phyloP scores from a whole-genome alignment of 257 asterid genomes.

The Gardenia jasminoides region DNA sequence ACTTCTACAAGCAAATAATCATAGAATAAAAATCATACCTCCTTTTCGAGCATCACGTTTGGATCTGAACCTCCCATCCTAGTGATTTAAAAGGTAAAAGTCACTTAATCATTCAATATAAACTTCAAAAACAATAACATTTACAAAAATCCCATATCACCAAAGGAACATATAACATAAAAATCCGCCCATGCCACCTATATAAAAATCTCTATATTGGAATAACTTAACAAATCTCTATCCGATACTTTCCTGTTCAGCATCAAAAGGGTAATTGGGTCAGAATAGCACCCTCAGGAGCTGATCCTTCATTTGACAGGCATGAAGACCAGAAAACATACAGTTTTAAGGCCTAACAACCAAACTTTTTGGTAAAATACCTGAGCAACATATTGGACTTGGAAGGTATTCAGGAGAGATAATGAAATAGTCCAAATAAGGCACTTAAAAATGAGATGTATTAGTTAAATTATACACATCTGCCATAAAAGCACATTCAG shows the following conservation, averaged over 20 bases:
- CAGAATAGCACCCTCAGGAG: background rate
- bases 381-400: background rate
- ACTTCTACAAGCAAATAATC: background rate
- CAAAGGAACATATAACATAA: slow-evolving; percentile 8
- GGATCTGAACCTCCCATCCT: slow-evolving; percentile 98
- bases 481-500: too few species aligned
- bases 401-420: background rate
- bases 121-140: slow-evolving; percentile 9
- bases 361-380: too few species aligned
- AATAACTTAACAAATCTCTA: background rate
- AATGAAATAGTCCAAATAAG: background rate
- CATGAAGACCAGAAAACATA: background rate
- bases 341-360: background rate
- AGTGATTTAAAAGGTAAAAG: slow-evolving; percentile 41
- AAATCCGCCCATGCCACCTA: background rate
- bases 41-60: slow-evolving; percentile 98
- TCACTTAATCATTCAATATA: slow-evolving; percentile 29
- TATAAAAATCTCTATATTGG: too few species aligned
- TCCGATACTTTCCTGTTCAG: background rate
- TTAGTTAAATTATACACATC: too few species aligned
- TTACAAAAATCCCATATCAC: slow-evolving; percentile 7
- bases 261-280: background rate
- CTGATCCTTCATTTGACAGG: background rate
- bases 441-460: too few species aligned
- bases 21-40: slow-evolving; percentile 56